Base-by-base conservation (phyloP, 2,329 filamentous ascomycete genomes). In the Calycina herbarum region DNA sequence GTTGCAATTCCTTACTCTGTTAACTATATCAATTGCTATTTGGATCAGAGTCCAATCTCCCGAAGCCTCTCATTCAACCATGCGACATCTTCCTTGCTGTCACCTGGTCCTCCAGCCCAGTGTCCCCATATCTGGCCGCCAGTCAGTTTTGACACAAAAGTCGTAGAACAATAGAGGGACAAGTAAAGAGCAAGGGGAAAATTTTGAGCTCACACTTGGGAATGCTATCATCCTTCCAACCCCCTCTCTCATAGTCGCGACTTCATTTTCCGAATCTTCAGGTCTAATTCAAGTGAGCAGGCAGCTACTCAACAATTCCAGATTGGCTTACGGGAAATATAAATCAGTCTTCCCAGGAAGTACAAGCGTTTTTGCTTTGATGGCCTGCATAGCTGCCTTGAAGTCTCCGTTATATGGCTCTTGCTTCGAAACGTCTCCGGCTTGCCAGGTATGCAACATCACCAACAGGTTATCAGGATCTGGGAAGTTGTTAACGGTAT, bases 401-500 rank as follows among this genome's bases (percentile, higher is more conserved):
- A 93, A 89, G 68, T 90, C 78, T 1, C 85, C 87, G 66, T 88
- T 83, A 69, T 91, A 93, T 2, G 86, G 88, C 63, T 87, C 82
- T 72, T 93, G 89, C 5, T 84, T 78, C 3, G 89, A 91, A 60
- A 86, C 84, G 72, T 94, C 90, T 0, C 84, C 91, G 5, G 85
- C 82, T 76, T 94, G 91, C 92, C 92, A 95, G 0, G 90, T 93
- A 40, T 89, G 84, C 3, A 93, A 79, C 91, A 93, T 93, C 1
- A 84, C 83, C 0, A 93, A 79, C 74, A 93, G 80, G 67, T 93
- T 92, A 70, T 92, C 89, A 0, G 91, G 90, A 70, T 93, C 89
- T 82, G 71, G 31, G 8, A 31, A 8, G 8, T 31, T 56, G 59
- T 48, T 42, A 61, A 54, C 29, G 62, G 3, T 62, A 13, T 57